Conservation (phyloP, 345 rosid genomes). For the Aquilaria malaccensis region DNA sequence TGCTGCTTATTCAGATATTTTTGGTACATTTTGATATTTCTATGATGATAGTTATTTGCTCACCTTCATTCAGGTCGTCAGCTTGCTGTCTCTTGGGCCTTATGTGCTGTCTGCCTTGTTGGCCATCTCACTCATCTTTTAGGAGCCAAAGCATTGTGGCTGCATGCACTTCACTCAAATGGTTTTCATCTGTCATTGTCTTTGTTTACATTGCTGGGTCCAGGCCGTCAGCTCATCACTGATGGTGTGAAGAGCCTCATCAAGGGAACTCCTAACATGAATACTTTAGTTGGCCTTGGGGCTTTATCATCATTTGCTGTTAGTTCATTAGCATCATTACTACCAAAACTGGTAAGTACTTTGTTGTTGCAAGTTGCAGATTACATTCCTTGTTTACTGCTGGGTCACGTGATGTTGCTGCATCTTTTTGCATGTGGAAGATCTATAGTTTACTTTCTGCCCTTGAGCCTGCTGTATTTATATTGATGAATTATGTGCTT, state of each 20-base stretch:
- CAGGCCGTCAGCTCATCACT: constrained; percentile 80
- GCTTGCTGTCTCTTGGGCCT: constrained; percentile 95
- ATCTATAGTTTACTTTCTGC: too few species aligned
- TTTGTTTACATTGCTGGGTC: constrained; percentile 86
- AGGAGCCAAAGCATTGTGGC: constrained; percentile 66
- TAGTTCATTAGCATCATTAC: constrained; percentile 74
- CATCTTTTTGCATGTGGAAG: too few species aligned
- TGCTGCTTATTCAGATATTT: not conserved
- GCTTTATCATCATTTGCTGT: constrained; percentile 89
- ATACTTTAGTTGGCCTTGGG: constrained; percentile 94
- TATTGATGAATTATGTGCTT: too few species aligned
- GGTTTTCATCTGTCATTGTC: constrained; percentile 85
- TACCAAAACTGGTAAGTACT: constrained; percentile 68
- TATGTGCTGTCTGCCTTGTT: constrained; percentile 92
- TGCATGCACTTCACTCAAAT: constrained; percentile 77
- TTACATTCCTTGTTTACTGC: not conserved
- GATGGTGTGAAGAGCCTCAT: constrained; percentile 80
- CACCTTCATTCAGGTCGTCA: constrained; percentile 49
- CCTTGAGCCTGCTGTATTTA: too few species aligned
- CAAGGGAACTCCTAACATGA: constrained; percentile 90
- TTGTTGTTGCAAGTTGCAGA: not conserved
- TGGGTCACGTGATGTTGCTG: too few species aligned
- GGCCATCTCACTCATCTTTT: constrained; percentile 85
- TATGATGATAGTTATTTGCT: constrained; percentile 14
- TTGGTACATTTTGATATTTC: not conserved